A percentile compares a stretch with the other conserved stretches of the same genome.
Conservation (phyloP, 2,329 filamentous ascomycete genomes). For the Colletotrichum paranaense region DNA sequence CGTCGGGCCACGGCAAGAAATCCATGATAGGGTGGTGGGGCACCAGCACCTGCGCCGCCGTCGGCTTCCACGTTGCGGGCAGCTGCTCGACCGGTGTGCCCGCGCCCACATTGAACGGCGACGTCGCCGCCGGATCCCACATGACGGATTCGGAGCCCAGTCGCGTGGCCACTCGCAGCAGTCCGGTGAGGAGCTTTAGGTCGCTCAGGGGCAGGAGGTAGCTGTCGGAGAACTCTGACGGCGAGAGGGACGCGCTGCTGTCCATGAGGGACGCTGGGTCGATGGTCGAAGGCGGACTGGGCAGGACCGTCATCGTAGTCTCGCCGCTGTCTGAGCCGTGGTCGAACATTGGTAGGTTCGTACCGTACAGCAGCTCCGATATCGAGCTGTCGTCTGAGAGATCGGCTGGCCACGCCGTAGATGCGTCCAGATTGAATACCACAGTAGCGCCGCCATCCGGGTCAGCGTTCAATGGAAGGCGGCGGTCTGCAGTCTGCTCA, state of each 20-base stretch:
- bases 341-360: neutral
- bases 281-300: conserved; percentile 18
- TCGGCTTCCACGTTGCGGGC: conserved; percentile 62
- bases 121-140: conserved; percentile 59
- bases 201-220: conserved; percentile 60
- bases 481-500: conserved; percentile 8
- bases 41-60: conserved; percentile 57
- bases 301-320: neutral
- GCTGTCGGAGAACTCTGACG: conserved; percentile 54
- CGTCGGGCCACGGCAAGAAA: conserved; percentile 67
- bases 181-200: conserved; percentile 59
- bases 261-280: conserved; percentile 26
- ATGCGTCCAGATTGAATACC: conserved; percentile 12
- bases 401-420: conserved; percentile 3
- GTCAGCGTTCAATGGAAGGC: neutral
- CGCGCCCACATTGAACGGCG: conserved; percentile 55
- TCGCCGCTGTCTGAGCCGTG: neutral
- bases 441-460: conserved; percentile 16
- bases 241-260: conserved; percentile 27
- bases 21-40: conserved; percentile 69
- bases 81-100: conserved; percentile 50
- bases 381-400: conserved; percentile 9
- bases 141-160: conserved; percentile 54
- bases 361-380: conserved; percentile 10
- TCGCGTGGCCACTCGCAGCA: conserved; percentile 58